These are phyloP conservation scores for Osmanthus fragrans DNA, from an alignment of 257 asterid genomes.

Conservation along the genomic window DNA sequence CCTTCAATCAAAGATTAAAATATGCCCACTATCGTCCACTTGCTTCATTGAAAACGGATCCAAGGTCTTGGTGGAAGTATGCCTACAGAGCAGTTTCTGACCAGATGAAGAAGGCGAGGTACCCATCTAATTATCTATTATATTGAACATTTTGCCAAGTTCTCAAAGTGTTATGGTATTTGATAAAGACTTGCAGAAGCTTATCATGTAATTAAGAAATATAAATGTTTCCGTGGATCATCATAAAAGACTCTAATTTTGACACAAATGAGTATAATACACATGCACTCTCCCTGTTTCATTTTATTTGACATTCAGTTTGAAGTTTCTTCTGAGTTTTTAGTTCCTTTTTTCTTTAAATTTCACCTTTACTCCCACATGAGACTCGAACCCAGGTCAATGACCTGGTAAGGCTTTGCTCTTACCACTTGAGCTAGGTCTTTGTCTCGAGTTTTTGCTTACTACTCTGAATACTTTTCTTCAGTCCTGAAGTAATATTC, in stretches of 20 bases:
- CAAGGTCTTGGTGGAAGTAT: slow-evolving; percentile 95
- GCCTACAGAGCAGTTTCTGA: slow-evolving; percentile 75
- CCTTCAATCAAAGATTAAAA: slow-evolving; percentile 86
- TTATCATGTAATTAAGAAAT: background rate
- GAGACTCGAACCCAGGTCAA: too few species aligned
- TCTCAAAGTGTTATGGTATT: background rate
- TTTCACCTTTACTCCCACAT: too few species aligned
- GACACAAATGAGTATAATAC: background rate
- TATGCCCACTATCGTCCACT: slow-evolving; percentile 91
- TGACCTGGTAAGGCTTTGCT: too few species aligned
- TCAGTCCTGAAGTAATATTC: slow-evolving; percentile 13
- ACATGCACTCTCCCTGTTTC: background rate
- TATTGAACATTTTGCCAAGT: slow-evolving; percentile 9
- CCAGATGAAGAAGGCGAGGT: slow-evolving; percentile 86
- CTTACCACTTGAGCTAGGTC: too few species aligned
- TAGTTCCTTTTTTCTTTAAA: too few species aligned
- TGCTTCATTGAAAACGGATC: slow-evolving; percentile 58
- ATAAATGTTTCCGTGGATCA: slow-evolving; percentile 5
- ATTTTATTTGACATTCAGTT: background rate
- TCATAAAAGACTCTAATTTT: slow-evolving; percentile 14
- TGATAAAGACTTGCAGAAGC: background rate
- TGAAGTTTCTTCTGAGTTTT: background rate
- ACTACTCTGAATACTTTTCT: background rate
- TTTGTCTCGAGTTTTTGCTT: background rate
- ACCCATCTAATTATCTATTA: slow-evolving; percentile 14